Conservation (phyloP, 2,329 filamentous ascomycete genomes). For the Paracoccidioides brasiliensis region DNA sequence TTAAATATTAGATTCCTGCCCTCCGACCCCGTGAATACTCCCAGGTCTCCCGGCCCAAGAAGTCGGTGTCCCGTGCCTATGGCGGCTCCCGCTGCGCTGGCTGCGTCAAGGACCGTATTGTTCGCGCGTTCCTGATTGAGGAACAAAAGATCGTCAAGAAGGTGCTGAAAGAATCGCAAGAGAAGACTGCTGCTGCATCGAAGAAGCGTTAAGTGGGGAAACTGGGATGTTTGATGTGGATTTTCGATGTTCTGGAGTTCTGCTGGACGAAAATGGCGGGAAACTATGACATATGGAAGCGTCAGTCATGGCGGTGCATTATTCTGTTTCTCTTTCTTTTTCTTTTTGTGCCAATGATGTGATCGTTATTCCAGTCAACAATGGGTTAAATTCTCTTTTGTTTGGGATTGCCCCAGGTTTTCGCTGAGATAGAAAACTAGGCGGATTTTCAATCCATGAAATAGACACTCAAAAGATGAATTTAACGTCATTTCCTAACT, state of each 20-base stretch:
- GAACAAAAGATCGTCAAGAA: slow-evolving; percentile 99
- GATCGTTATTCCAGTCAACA: background rate
- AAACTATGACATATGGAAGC: slow-evolving; percentile 5
- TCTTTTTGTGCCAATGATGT: slow-evolving; percentile 1
- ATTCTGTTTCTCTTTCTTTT: background rate
- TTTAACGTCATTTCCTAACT: slow-evolving; percentile 2
- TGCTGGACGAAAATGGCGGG: slow-evolving; percentile 5
- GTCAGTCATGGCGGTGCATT: slow-evolving; percentile 4
- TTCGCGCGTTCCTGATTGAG: slow-evolving; percentile 98
- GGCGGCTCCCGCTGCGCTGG: slow-evolving; percentile 96
- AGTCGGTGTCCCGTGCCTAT: slow-evolving; percentile 98
- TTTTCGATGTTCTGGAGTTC: slow-evolving; percentile 10
- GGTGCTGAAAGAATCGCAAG: slow-evolving; percentile 96
- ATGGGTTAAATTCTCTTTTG: background rate
- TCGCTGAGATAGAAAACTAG: background rate
- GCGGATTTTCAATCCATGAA: slow-evolving; percentile 1
- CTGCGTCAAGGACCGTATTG: slow-evolving; percentile 96
- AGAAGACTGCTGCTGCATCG: slow-evolving; percentile 37
- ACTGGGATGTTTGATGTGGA: slow-evolving; percentile 3
- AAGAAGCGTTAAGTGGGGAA: slow-evolving; percentile 30
- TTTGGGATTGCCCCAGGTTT: background rate
- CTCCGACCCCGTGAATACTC: slow-evolving; percentile 97
- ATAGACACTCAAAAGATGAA: slow-evolving; percentile 1
- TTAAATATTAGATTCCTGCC: slow-evolving; percentile 58
- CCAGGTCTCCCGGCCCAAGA: slow-evolving; percentile 94